Evolutionary conservation across 2,329 filamentous ascomycete species (phyloP).

Genomic region (Trichophyton simii): DNA sequence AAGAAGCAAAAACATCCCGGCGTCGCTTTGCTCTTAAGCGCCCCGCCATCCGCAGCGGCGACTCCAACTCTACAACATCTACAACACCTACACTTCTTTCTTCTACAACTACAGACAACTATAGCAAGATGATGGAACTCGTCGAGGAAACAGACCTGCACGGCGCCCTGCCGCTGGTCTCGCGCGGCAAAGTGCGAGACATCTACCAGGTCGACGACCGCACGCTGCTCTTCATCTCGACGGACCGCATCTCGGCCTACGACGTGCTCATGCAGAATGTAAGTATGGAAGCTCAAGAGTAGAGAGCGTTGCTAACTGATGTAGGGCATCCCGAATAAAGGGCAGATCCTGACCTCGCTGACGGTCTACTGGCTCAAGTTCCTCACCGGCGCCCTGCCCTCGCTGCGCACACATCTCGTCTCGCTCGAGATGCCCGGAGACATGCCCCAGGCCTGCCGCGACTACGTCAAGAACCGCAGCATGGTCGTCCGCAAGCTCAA

Average conservation of each 20-base stretch:
- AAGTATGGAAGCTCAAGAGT: constrained; percentile 10
- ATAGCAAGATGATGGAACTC: neutral
- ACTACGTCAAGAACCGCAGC: constrained; percentile 49
- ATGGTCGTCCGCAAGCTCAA: constrained; percentile 67
- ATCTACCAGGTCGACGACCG: constrained; percentile 59
- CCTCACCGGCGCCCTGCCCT: constrained; percentile 44
- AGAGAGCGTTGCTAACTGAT: constrained; percentile 24
- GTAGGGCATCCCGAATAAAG: constrained; percentile 56
- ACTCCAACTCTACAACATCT: neutral
- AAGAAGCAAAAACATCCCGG: neutral
- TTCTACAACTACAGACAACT: too few relatives aligned
- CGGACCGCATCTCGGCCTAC: constrained; percentile 88
- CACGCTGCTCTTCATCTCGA: constrained; percentile 69
- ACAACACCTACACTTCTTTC: neutral
- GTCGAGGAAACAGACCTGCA: constrained; percentile 31
- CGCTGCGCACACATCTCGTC: constrained; percentile 52
- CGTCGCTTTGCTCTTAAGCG: neutral
- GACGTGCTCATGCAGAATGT: constrained; percentile 81
- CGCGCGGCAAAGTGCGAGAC: constrained; percentile 66
- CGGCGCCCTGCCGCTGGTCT: constrained; percentile 38
- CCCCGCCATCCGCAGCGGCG: neutral
- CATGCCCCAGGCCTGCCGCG: constrained; percentile 37
- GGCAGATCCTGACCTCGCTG: constrained; percentile 53
- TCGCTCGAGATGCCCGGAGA: constrained; percentile 43
- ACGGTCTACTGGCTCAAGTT: constrained; percentile 57